Base-by-base conservation (phyloP, 768 basidiomycete genomes). In the Pleurotus djamor region DNA sequence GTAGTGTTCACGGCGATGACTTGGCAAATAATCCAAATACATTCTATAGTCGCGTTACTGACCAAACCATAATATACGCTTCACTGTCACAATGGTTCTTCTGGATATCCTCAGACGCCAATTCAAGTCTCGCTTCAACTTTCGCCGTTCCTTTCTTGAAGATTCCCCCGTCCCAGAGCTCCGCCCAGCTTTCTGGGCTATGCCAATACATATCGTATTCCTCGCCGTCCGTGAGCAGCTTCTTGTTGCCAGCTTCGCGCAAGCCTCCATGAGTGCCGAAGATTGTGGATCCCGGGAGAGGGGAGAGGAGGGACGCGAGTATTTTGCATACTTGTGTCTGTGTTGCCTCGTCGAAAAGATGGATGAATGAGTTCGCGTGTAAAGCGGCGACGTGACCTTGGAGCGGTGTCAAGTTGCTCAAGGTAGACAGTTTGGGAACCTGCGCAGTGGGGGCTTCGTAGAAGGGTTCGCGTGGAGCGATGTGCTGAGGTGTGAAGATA, bases 301-400 rank as follows among this genome's bases (percentile, higher is more conserved):
- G 75, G 0, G 75, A 71, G 16, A 83, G 72, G 4, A 83, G 65
- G 5, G 70, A 70, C 1, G 76, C 79, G 36, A 83, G 66, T 7
- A 69, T 67, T 17, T 66, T 68, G 3, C 78, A 83, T 51, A 84
- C 69, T 37, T 74, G 63, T 10, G 68, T 59, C 61, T 84, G 82
- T 33, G 69, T 52, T 14, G 61, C 69, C 49, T 73, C 71, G 57
- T 64, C 59, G 66, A 85, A 85, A 36, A 84, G 74, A 63, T 83
- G 83, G 62, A 87, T 85, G 66, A 87, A 72, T 4, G 78, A 68
- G 10, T 76, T 72, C 2, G 79, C 77, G 63, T 83, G 79, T 21
- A 87, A 81, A 4, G 69, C 79, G 13, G 81, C 75, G 41, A 83
- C 67, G 21, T 72, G 76, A 3, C 82, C 80, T 50, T 65, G 76